Percentiles rank a stretch among this genome's conserved stretches.
These are phyloP conservation scores for Sphaceloma murrayae DNA, from an alignment of 2,329 filamentous ascomycete genomes.

Conservation along the genomic window DNA sequence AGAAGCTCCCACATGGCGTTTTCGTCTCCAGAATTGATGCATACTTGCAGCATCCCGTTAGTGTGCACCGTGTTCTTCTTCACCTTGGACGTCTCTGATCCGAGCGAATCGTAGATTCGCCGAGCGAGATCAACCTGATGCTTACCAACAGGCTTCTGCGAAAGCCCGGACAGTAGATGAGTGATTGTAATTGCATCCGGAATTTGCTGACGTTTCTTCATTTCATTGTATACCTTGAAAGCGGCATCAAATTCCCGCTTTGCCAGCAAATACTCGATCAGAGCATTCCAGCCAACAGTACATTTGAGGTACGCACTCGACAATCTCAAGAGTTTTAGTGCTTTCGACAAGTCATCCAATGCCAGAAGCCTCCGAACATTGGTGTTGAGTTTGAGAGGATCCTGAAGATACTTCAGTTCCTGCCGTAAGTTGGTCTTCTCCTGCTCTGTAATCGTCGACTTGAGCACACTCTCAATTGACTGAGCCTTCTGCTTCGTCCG, in stretches of 20 bases:
- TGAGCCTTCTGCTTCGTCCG: no score
- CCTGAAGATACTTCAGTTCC: constrained; percentile 54
- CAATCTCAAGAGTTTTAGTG: constrained; percentile 55
- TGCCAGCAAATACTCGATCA: constrained; percentile 63
- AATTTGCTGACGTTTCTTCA: constrained; percentile 83
- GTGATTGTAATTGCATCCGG: constrained; percentile 80
- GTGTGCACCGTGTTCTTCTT: constrained; percentile 71
- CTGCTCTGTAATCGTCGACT: not conserved
- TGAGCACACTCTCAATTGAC: not conserved
- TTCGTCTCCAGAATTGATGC: constrained; percentile 62
- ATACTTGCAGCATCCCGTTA: constrained; percentile 81
- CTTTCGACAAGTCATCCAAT: constrained; percentile 54
- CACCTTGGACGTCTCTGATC: constrained; percentile 51
- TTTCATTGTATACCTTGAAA: constrained; percentile 88
- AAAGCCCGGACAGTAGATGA: constrained; percentile 67
- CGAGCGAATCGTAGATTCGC: constrained; percentile 67
- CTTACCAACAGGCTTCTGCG: constrained; percentile 49
- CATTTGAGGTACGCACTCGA: constrained; percentile 58
- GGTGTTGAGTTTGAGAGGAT: constrained; percentile 63
- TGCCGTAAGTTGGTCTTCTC: constrained; percentile 3
- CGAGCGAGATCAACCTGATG: constrained; percentile 59
- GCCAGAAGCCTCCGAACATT: constrained; percentile 54
- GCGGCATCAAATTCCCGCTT: constrained; percentile 53
- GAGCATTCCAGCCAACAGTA: constrained; percentile 76
- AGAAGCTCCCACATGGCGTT: constrained; percentile 72